Evolutionary conservation across 768 basidiomycete genomes (phyloP).

Genomic region (Cyclocybe cylindracea): DNA sequence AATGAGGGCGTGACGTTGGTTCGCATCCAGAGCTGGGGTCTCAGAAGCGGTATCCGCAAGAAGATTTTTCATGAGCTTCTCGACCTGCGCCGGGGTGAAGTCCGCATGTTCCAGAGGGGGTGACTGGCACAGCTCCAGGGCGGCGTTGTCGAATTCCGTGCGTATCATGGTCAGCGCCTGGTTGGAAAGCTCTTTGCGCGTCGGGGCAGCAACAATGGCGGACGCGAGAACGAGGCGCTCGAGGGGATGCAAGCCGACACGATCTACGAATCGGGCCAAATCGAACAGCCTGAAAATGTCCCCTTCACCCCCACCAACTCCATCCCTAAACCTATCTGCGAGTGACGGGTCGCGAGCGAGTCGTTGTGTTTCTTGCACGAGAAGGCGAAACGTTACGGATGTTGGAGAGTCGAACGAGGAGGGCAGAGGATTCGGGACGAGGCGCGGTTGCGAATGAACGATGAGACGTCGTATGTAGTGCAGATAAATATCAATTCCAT

Average conservation of each 20-base stretch:
- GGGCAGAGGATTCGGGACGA: constrained; percentile 57
- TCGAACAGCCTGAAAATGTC: constrained; percentile 84
- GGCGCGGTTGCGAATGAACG: constrained; percentile 78
- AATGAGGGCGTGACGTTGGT: constrained; percentile 76
- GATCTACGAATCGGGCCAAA: constrained; percentile 79
- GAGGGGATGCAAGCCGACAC: constrained; percentile 76
- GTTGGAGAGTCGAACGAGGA: constrained; percentile 74
- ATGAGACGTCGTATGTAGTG: constrained; percentile 98
- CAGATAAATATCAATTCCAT: constrained; percentile 95
- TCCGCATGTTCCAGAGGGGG: constrained; percentile 84
- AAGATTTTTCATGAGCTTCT: constrained; percentile 80
- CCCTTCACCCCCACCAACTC: constrained; percentile 85
- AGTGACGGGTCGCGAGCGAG: constrained; percentile 89
- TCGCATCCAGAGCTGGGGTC: constrained; percentile 66
- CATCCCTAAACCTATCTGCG: constrained; percentile 88
- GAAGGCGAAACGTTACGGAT: constrained; percentile 78
- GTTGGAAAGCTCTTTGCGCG: constrained; percentile 54
- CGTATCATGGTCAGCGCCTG: constrained; percentile 73
- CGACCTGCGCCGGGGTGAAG: constrained; percentile 70
- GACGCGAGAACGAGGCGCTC: constrained; percentile 79
- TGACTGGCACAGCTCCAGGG: constrained; percentile 73
- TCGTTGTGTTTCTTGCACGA: constrained; percentile 86
- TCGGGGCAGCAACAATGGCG: constrained; percentile 66
- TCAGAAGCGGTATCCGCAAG: constrained; percentile 72
- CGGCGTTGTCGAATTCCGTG: constrained; percentile 77